Evolutionary conservation across 805 yeast species (phyloP), one percentile per base, ranked within the genome.

Genomic region (Lipomyces yamanashiensis): DNA sequence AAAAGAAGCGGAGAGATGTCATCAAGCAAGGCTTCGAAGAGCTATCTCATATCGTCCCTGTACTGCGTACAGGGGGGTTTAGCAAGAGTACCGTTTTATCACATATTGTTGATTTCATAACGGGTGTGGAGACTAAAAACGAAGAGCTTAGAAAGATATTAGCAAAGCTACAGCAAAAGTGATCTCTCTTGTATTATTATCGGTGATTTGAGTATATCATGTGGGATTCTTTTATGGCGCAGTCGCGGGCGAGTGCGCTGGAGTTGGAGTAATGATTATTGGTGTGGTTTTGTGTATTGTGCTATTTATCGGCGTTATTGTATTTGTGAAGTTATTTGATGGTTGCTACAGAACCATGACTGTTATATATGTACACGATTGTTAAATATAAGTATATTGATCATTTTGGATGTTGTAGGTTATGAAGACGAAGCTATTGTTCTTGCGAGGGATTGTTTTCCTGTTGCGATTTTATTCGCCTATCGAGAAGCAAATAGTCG

Each of bases 21-120:
- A 79, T 79, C 67, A 77, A 76, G 67, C 70, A 67, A 48, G 73
- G 74, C 44, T 77, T 77, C 63, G 74, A 74, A n/a, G 75, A 73
- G 53, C 68, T 79, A 71, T 72, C 77, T 54, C 58, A 66, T 9
- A 65, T 78, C 56, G 77, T 79, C 13, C 82, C 81, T 7, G 70
- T 58, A 7, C 41, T 69, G 43, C 56, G 70, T n/a, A 61, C 67
- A 2, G 66, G 62, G 21, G 70, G 71, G 21, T 65, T 64, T 59
- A 62, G 65, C 47, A 67, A 68, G 43, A 58, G 62, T 48, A 63
- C 66, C 6, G 61, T 68, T n/a, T 53, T 68, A 6, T 40, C 58
- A 19, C 66, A 67, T 28, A 63, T 68, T 15, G 59, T 59, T 23
- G 62, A 64, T 17, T 68, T 44, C 47, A 36, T 68, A 13, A 45